Evolutionary conservation across 2,329 filamentous ascomycete species (phyloP).

Genomic region (Teratosphaeria nubilosa): DNA sequence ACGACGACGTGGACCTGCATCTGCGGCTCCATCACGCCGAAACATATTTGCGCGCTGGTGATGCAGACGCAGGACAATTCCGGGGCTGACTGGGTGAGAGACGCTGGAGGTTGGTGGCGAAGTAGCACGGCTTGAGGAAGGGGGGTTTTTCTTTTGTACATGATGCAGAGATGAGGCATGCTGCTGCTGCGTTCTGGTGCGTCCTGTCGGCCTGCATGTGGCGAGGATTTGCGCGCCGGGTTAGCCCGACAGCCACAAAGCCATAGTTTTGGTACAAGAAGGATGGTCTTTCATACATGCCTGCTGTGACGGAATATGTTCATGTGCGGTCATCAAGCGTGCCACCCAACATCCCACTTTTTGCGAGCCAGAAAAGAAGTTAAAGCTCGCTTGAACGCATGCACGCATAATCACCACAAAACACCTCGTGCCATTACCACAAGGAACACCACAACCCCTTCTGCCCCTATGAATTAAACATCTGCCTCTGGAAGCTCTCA

Average conservation of each 20-base stretch:
- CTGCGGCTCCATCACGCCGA: slow-evolving; percentile 12
- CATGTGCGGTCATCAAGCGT: not conserved
- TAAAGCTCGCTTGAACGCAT: slow-evolving; percentile 7
- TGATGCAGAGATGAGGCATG: not conserved
- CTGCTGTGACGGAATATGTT: not conserved
- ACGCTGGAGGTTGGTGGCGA: slow-evolving; percentile 1
- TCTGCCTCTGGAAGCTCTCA: slow-evolving; percentile 62
- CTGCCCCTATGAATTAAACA: slow-evolving; percentile 50
- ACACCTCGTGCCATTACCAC: not conserved
- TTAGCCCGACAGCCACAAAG: not conserved
- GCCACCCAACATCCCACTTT: not conserved
- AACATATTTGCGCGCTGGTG: slow-evolving; percentile 13
- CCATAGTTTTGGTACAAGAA: not conserved
- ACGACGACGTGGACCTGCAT: slow-evolving; percentile 15
- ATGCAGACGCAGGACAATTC: not conserved
- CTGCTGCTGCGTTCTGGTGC: no score
- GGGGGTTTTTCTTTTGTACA: not conserved
- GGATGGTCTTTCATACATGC: not conserved
- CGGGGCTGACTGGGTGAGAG: not conserved
- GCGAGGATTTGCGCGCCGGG: no score
- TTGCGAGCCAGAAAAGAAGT: not conserved
- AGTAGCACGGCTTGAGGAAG: not conserved
- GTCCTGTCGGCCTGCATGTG: no score
- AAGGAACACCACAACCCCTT: no score
- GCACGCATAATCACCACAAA: not conserved